Evolutionary conservation across 2,329 filamentous ascomycete genomes (phyloP).

Genomic region (Aureobasidium musti): DNA sequence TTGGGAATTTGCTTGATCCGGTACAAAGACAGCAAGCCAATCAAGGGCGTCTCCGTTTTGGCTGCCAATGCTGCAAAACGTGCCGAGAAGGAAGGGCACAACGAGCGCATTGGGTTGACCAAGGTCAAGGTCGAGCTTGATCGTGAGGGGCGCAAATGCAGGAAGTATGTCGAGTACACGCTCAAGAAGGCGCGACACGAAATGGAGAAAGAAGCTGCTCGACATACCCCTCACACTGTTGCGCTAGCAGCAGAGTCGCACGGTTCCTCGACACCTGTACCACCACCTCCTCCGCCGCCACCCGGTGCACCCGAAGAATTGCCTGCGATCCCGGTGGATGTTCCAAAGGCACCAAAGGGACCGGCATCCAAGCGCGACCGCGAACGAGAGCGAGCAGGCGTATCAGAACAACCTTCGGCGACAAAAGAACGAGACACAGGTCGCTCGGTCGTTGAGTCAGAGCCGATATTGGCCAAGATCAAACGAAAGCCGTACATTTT

Average conservation of each 20-base stretch:
- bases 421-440: conserved; percentile 47
- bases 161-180: conserved; percentile 72
- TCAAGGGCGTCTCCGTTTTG: conserved; percentile 58
- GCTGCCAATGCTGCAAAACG: conserved; percentile 79
- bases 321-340: conserved; percentile 73
- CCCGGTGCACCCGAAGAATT: conserved; percentile 41
- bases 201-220: conserved; percentile 48
- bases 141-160: conserved; percentile 80
- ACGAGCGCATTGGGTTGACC: conserved; percentile 75
- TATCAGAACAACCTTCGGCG: conserved; percentile 42
- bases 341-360: conserved; percentile 86
- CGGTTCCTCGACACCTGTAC: conserved; percentile 28
- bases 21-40: conserved; percentile 70
- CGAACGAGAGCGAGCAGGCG: conserved; percentile 39
- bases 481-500: conserved; percentile 86
- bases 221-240: background rate
- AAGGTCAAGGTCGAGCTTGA: conserved; percentile 83
- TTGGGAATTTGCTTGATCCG: conserved; percentile 90
- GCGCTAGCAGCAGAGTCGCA: background rate
- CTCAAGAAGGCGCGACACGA: conserved; percentile 69
- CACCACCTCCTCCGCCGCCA: conserved; percentile 38
- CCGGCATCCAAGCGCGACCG: conserved; percentile 59
- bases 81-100: conserved; percentile 75
- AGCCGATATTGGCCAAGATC: conserved; percentile 67
- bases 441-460: conserved; percentile 63